Conservation (phyloP, 2,329 filamentous ascomycete genomes). For the Penicillium griseofulvum region DNA sequence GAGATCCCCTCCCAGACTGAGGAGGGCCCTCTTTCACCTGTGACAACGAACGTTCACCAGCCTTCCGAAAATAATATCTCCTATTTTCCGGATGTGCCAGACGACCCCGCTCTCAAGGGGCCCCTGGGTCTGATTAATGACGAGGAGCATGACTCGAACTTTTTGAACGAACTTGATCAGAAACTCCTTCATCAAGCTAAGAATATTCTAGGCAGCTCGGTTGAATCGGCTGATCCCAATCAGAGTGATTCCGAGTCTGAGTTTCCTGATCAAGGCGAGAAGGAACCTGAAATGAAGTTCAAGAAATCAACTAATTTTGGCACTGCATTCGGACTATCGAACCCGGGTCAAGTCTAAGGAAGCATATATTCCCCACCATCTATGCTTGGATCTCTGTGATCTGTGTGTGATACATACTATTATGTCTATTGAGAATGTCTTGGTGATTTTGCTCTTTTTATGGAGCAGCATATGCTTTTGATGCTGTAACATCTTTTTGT, state of each 20-base stretch:
- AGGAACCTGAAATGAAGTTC: conserved; percentile 42
- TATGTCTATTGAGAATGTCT: conserved; percentile 4
- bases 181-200: conserved; percentile 44
- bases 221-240: conserved; percentile 22
- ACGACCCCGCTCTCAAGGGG: conserved; percentile 45
- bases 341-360: conserved; percentile 18
- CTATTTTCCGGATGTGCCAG: conserved; percentile 42
- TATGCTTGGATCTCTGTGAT: conserved; percentile 11
- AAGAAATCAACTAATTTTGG: conserved; percentile 49
- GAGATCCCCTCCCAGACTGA: conserved; percentile 22
- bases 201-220: conserved; percentile 28
- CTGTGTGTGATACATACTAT: neutral
- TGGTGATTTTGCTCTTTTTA: neutral
- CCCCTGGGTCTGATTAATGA: conserved; percentile 45
- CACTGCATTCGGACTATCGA: conserved; percentile 43
- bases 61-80: conserved; percentile 41
- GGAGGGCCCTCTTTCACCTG: conserved; percentile 35
- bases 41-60: conserved; percentile 30
- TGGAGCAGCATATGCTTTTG: neutral
- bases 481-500: neutral
- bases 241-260: conserved; percentile 27
- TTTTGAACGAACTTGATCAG: conserved; percentile 44
- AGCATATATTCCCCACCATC: neutral
- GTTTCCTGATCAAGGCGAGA: conserved; percentile 24
- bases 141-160: conserved; percentile 40